Percentiles rank a stretch among this genome's conserved stretches.
Conservation (phyloP, 2,329 filamentous ascomycete species). For the Penicillium sp. region DNA sequence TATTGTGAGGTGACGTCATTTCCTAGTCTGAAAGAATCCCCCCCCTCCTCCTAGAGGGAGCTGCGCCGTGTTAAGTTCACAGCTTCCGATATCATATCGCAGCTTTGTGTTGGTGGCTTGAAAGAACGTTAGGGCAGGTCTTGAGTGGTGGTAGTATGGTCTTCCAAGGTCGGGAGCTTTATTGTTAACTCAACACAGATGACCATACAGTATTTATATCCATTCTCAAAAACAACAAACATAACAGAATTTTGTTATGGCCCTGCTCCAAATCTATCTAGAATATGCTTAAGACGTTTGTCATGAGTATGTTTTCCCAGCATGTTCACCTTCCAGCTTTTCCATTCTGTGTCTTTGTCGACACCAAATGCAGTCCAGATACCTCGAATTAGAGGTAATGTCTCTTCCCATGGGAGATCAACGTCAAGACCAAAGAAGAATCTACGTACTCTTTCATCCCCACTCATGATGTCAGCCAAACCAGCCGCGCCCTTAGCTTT, state of each 20-base stretch:
- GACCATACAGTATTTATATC: not conserved
- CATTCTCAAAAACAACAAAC: not conserved
- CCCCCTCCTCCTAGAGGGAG: too few relatives aligned
- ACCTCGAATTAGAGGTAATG: conserved; percentile 2
- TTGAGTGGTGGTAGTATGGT: not conserved
- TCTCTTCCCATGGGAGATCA: conserved; percentile 10
- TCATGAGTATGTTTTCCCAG: conserved; percentile 6
- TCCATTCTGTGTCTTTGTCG: conserved; percentile 6
- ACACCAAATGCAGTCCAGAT: conserved; percentile 10
- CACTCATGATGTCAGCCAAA: conserved; percentile 9
- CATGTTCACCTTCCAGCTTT: conserved; percentile 8
- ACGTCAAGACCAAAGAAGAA: conserved; percentile 15
- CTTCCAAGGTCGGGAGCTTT: not conserved
- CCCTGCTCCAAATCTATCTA: conserved; percentile 3
- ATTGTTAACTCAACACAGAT: not conserved
- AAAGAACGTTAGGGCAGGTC: too few relatives aligned
- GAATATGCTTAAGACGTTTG: conserved; percentile 1
- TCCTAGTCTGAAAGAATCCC: too few relatives aligned
- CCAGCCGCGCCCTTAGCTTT: conserved; percentile 4
- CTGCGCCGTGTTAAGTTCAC: too few relatives aligned
- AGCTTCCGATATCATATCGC: too few relatives aligned
- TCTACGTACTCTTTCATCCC: conserved; percentile 9
- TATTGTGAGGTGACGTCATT: too few relatives aligned
- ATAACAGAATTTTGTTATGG: conserved; percentile 1
- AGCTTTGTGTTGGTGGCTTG: too few relatives aligned